Evolutionary conservation across 805 yeast species (phyloP).

Genomic region (Candida pseudofarinosa): DNA sequence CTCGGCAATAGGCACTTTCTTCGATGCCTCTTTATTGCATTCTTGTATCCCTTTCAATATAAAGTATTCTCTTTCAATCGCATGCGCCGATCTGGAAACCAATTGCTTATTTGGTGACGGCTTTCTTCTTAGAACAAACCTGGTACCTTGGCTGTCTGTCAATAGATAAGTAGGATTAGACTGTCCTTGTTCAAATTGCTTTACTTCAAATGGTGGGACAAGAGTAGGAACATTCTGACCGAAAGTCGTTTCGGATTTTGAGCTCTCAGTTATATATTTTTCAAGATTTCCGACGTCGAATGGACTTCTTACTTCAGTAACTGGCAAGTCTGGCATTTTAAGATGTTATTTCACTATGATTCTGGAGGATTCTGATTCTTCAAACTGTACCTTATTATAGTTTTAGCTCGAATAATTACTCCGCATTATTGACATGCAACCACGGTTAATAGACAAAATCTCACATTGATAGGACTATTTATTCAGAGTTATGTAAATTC

Average conservation of each 20-base stretch:
- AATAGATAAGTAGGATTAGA: conserved; percentile 59
- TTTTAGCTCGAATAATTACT: no score
- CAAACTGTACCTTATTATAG: no score
- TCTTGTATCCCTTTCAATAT: conserved; percentile 39
- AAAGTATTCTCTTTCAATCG: conserved; percentile 58
- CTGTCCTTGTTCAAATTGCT: conserved; percentile 61
- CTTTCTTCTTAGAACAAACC: conserved; percentile 52
- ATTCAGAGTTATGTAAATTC: no score
- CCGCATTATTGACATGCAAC: no score
- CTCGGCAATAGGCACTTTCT: conserved; percentile 51
- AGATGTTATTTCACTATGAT: background rate
- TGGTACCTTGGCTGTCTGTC: conserved; percentile 33
- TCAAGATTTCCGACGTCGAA: conserved; percentile 23
- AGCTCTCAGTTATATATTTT: conserved; percentile 17
- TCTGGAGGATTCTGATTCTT: no score
- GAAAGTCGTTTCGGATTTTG: conserved; percentile 11
- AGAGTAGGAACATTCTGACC: conserved; percentile 21
- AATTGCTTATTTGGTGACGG: conserved; percentile 49
- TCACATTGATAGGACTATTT: no score
- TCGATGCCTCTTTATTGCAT: conserved; percentile 19
- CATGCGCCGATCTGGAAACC: conserved; percentile 55
- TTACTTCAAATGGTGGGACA: conserved; percentile 30
- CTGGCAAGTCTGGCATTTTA: conserved; percentile 12
- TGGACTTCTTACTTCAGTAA: conserved; percentile 33
- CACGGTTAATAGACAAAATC: no score